Evolutionary conservation across 2,329 filamentous ascomycete genomes (phyloP).

Genomic region (Curvularia sp.): DNA sequence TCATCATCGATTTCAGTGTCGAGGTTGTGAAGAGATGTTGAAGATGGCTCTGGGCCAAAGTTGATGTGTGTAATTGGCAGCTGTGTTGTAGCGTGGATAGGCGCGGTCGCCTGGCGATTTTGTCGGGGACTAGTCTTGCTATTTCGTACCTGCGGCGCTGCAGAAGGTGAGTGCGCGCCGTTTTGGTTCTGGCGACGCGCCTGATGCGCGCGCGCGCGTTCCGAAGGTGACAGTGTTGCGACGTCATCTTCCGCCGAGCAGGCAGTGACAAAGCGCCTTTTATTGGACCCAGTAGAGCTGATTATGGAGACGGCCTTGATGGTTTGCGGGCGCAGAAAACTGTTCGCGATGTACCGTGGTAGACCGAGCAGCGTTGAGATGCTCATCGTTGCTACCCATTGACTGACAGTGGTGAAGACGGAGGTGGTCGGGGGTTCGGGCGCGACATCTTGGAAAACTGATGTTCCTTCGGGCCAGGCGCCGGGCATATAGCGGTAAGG

Average conservation of each 20-base stretch:
- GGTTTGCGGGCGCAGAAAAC: constrained; percentile 25
- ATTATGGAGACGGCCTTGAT: constrained; percentile 31
- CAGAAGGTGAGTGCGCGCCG: background rate
- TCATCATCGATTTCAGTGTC: constrained; percentile 4
- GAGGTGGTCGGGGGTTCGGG: constrained; percentile 8
- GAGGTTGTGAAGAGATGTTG: background rate
- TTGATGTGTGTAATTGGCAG: background rate
- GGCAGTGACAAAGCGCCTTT: constrained; percentile 42
- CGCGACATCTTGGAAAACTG: constrained; percentile 4
- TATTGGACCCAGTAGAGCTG: constrained; percentile 33
- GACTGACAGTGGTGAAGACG: constrained; percentile 26
- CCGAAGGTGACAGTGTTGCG: constrained; percentile 21
- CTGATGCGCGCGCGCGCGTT: constrained; percentile 15
- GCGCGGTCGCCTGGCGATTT: background rate
- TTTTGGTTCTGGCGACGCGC: constrained; percentile 15
- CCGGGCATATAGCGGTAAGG: constrained; percentile 19
- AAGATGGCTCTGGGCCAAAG: background rate
- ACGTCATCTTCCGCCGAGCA: constrained; percentile 25
- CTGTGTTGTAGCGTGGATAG: constrained; percentile 3
- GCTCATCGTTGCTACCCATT: constrained; percentile 22
- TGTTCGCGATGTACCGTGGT: constrained; percentile 19
- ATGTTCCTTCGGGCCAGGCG: constrained; percentile 23
- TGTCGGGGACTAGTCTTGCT: background rate
- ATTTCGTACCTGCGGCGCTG: background rate
- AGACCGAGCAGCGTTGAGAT: constrained; percentile 21